A percentile compares a stretch with the other conserved stretches of the same genome.
These are phyloP conservation scores for Rhynchosporium graminicola DNA, from an alignment of 2,329 filamentous ascomycete species.

Conservation along the genomic window DNA sequence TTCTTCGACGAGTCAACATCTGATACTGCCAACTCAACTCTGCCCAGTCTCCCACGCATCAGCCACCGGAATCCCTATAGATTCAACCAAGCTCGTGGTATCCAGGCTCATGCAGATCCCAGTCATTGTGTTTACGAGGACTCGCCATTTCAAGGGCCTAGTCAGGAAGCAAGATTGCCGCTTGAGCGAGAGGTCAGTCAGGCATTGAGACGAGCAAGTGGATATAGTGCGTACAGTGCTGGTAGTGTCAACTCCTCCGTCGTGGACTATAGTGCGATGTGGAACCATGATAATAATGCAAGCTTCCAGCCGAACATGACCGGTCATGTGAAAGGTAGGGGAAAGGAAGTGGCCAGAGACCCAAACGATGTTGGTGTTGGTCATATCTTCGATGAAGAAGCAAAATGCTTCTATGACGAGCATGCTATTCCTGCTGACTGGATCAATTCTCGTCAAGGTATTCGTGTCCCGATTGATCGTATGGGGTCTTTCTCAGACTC, in stretches of 20 bases:
- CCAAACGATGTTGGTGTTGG: background rate
- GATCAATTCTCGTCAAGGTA: constrained; percentile 27
- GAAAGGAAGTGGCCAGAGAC: background rate
- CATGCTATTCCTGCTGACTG: constrained; percentile 31
- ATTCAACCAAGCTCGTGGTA: background rate
- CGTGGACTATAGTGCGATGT: constrained; percentile 20
- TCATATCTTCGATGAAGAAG: constrained; percentile 10
- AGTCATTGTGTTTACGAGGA: constrained; percentile 17
- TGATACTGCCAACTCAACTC: constrained; percentile 17
- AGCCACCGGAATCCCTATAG: constrained; percentile 18
- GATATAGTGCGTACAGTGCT: constrained; percentile 32
- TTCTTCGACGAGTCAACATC: constrained; percentile 9
- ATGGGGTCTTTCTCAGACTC: constrained; percentile 25
- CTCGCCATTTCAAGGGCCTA: background rate
- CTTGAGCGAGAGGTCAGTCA: constrained; percentile 39
- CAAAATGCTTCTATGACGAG: constrained; percentile 32
- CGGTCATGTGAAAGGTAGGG: background rate
- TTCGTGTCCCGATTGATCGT: constrained; percentile 33
- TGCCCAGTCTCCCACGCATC: constrained; percentile 20
- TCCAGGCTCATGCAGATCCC: background rate
- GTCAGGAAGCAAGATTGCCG: constrained; percentile 22
- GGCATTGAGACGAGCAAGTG: constrained; percentile 36
- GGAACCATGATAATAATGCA: background rate
- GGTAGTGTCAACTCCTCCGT: constrained; percentile 30
- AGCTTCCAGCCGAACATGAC: background rate